A percentile compares a stretch with the other conserved stretches of the same genome.
Evolutionary conservation across 352 stramenopile genomes (phyloP).

Genomic region (Blastocystis sp.): DNA sequence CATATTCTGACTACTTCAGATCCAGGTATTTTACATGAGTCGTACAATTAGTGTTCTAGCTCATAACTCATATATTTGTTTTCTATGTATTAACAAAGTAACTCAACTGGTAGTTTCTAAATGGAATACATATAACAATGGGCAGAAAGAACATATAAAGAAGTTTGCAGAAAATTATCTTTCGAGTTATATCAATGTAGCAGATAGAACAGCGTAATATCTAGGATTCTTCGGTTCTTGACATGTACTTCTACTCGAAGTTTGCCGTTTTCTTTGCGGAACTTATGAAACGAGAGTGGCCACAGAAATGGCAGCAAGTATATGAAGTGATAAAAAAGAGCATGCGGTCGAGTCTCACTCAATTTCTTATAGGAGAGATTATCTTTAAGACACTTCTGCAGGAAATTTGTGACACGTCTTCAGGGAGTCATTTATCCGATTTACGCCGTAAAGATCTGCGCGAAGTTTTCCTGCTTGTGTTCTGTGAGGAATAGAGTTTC

Average conservation of each 20-base stretch:
- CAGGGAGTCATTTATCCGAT: neutral
- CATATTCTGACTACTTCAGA: neutral
- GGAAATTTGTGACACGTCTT: neutral
- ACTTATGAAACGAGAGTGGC: conserved; percentile 46
- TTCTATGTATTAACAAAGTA: conserved; percentile 32
- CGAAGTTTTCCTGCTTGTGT: neutral
- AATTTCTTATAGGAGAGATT: conserved; percentile 23
- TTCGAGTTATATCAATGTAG: neutral
- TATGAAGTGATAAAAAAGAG: conserved; percentile 19
- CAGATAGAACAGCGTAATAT: neutral
- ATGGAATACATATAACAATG: neutral
- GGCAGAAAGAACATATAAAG: neutral
- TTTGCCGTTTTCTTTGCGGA: conserved; percentile 48
- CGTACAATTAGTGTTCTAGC: neutral
- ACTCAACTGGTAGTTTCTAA: conserved; percentile 25
- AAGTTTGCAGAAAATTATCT: neutral
- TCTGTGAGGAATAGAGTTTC: neutral
- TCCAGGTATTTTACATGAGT: neutral
- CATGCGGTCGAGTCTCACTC: conserved; percentile 2
- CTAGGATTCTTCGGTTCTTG: neutral
- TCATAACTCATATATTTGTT: neutral
- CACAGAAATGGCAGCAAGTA: neutral
- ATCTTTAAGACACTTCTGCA: conserved; percentile 38
- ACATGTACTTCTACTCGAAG: neutral
- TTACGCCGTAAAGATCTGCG: neutral